Percentiles rank a stretch among this genome's conserved stretches.
phyloP scores from a whole-genome alignment of 108 stramenopile genomes.

The Stephanodiscus minutulus region DNA sequence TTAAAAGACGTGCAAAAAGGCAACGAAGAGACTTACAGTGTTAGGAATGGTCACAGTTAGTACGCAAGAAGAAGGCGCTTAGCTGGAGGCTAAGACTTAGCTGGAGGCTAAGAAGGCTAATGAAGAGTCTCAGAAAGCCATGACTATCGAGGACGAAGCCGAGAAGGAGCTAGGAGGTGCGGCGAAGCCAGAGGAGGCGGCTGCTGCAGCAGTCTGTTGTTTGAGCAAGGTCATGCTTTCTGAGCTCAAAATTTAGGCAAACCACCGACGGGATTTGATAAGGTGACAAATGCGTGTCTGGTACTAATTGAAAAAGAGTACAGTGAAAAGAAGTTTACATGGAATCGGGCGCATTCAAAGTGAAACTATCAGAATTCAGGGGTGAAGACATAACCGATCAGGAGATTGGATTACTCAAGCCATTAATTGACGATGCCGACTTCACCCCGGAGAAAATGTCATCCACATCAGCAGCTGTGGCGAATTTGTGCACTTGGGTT shows the following conservation, averaged over 20 bases:
- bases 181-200: conserved; percentile 89
- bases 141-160: conserved; percentile 76
- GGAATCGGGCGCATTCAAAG: conserved; percentile 82
- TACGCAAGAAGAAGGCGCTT: conserved; percentile 84
- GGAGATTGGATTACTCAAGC: conserved; percentile 58
- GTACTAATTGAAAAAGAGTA: conserved; percentile 88
- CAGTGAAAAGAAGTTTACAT: conserved; percentile 71
- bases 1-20: no score
- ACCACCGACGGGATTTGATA: conserved; percentile 80
- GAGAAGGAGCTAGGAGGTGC: conserved; percentile 83
- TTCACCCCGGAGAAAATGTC: conserved; percentile 83
- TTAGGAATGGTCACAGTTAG: no score
- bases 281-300: conserved; percentile 83
- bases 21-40: no score
- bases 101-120: conserved; percentile 77
- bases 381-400: conserved; percentile 80
- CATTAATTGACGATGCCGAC: conserved; percentile 58
- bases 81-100: no score
- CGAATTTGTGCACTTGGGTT: conserved; percentile 89
- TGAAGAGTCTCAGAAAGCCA: conserved; percentile 69
- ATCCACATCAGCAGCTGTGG: conserved; percentile 85
- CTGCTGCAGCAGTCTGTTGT: conserved; percentile 82
- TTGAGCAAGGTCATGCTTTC: conserved; percentile 86
- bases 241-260: conserved; percentile 82
- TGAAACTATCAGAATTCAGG: conserved; percentile 68